A percentile compares a stretch with the other conserved stretches of the same genome.
phyloP scores from a whole-genome alignment of 1,284 basidiomycete genomes.

The Trichosporon ovoides region DNA sequence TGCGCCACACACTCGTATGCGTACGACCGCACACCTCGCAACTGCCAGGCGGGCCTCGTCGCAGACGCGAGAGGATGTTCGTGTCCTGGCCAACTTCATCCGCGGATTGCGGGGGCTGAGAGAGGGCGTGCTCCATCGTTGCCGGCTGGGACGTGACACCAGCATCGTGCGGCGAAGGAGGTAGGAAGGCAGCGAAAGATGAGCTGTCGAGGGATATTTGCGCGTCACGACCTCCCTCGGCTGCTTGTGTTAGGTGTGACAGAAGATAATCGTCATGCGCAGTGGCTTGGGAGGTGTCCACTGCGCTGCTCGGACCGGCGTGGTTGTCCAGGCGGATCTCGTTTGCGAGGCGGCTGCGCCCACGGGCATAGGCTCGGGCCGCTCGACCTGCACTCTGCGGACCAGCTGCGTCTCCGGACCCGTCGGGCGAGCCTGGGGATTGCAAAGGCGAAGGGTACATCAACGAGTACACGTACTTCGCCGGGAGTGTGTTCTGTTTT shows the following conservation, averaged over 20 bases:
- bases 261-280: constrained; percentile 32
- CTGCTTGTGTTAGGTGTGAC: constrained; percentile 23
- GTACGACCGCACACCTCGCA: constrained; percentile 45
- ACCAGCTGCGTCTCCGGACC: background rate
- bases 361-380: background rate
- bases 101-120: background rate
- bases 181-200: constrained; percentile 33
- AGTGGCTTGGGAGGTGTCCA: constrained; percentile 17
- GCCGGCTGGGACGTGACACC: background rate
- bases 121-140: background rate
- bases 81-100: constrained; percentile 7
- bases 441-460: constrained; percentile 4
- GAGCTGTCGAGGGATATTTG: constrained; percentile 23
- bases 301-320: constrained; percentile 7
- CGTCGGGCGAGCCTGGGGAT: background rate
- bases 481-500: constrained; percentile 16
- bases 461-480: constrained; percentile 7
- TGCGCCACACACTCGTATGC: constrained; percentile 45
- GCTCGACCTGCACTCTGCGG: background rate
- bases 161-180: constrained; percentile 12
- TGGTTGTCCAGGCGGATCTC: constrained; percentile 13
- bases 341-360: constrained; percentile 17
- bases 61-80: constrained; percentile 30
- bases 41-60: constrained; percentile 39
- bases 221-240: constrained; percentile 1